Evolutionary conservation across 129 eudicot species (phyloP), one percentile per base, ranked within the genome.

Genomic region (Flaveria ramosissima): DNA sequence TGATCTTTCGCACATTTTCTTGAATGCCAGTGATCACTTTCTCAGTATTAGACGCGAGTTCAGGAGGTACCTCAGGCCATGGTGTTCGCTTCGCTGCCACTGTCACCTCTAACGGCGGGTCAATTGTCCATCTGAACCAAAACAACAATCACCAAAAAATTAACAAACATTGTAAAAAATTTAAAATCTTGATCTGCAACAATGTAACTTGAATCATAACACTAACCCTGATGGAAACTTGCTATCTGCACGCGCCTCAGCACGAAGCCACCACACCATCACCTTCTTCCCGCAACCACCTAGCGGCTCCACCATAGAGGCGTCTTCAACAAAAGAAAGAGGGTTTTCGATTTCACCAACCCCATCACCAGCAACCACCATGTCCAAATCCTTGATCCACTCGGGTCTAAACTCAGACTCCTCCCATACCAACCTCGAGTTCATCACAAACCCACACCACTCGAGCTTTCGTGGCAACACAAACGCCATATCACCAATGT

Each of bases 161-260:
- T n/a, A 14, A 64, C 41, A 23, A 9, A n/a, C 60, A 15, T 6
- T 4, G 15, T 13, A 23, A 69, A 19, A 70, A 21, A 76, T 19
- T 3, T 10, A 23, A 12, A 23, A 23, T 59, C 65, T 21, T 59
- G 15, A 21, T 59, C 24, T 59, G 36, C 21, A 59, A 59, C 36
- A 21, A 9, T 59, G 36, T 11, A 59, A 59, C 39, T 23, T 59
- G 65, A 53, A 53, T 17, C 7, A 52, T 1, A 53, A 53, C 46
- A 84, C 92, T 86, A 78, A 93, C 98, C 98, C 83, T 50, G 96
- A 41, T 51, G 98, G 98, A 61, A 93, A 93, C 77, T 88, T 93
- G 91, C 98, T 88, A 61, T 93, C 98, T 4, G 96, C 88, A 60
- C 97, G 90, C 15, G 98, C 98, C 88, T 93, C 98, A 60, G 85